Base-by-base conservation (phyloP, 2,329 filamentous ascomycete genomes). In the Talaromyces atroroseus region DNA sequence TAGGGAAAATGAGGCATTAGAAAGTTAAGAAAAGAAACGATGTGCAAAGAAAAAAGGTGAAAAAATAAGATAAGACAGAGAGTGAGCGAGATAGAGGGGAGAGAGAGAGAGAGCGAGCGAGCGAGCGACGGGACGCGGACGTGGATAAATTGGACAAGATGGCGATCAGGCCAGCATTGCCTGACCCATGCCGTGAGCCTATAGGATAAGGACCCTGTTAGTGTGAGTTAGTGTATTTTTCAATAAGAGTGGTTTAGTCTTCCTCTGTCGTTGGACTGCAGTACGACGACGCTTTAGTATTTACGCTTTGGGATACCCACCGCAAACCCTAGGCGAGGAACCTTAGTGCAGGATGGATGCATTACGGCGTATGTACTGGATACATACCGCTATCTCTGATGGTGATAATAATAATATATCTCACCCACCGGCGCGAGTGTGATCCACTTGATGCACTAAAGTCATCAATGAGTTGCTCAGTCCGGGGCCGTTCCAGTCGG, bases 11-110 rank as follows among this genome's bases (percentile, higher is more conserved):
- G 62, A 66, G 62, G 64, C 61, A 59, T 60, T 66, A 65, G 62
- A 61, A 65, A 63, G 44, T 49, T 48, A 54, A 36, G 46, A 66
- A 66, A 65, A 67, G 64, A 69, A 69, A 66, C 70, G 65, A 71
- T 63, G 64, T 62, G 63, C 61, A 59, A 50, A 58, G 48, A 58
- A 59, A 49, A 44, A 36, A 14, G 32, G 32, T 44, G 20, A n/a
- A 44, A 40, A 44, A 44, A 20, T 42, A 14, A 49, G 52, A 52
- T 48, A 55, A 47, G 53, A 58, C 34, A 60, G 52, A 60, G 53
- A 55, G 51, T 59, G 57, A 58, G 59, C 11, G 57, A 61, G 58
- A 40, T 7, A 47, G 34, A 5, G 24, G 45, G 3, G 14, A 47
- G 34, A 5, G 24, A 49, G 3, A 32, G 32, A 40, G 24, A 14